phyloP scores from a whole-genome alignment of 305 asterid species.

The Solanum hybrid region DNA sequence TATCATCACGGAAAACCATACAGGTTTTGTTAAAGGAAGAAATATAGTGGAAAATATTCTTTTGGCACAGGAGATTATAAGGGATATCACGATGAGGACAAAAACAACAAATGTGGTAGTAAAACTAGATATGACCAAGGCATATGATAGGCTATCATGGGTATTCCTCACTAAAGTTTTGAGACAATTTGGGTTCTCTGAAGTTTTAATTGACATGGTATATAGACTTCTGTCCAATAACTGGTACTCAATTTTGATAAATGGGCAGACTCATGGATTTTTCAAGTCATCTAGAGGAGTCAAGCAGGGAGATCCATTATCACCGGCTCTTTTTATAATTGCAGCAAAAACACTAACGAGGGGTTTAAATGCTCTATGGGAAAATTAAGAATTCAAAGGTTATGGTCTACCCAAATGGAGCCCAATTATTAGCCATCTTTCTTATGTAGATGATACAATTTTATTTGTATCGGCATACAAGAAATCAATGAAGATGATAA shows the following conservation, averaged over 20 bases:
- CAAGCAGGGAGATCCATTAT: neutral
- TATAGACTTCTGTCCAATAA: neutral
- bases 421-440: neutral
- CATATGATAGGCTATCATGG: neutral
- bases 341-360: neutral
- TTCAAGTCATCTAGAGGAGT: neutral
- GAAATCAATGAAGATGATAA: neutral
- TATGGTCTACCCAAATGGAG: neutral
- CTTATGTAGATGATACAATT: neutral
- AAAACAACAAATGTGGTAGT: neutral
- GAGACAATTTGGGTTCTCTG: neutral
- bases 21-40: neutral
- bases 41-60: neutral
- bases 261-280: neutral
- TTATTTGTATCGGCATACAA: neutral
- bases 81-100: neutral
- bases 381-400: neutral
- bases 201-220: neutral
- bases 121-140: neutral
- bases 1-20: neutral
- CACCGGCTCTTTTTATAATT: neutral
- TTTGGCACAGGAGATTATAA: neutral
- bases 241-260: neutral
- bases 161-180: neutral
- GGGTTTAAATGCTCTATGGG: neutral